These are phyloP conservation scores for Kwoniella heveanensis DNA, from an alignment of 768 basidiomycete species.

Conservation along the genomic window DNA sequence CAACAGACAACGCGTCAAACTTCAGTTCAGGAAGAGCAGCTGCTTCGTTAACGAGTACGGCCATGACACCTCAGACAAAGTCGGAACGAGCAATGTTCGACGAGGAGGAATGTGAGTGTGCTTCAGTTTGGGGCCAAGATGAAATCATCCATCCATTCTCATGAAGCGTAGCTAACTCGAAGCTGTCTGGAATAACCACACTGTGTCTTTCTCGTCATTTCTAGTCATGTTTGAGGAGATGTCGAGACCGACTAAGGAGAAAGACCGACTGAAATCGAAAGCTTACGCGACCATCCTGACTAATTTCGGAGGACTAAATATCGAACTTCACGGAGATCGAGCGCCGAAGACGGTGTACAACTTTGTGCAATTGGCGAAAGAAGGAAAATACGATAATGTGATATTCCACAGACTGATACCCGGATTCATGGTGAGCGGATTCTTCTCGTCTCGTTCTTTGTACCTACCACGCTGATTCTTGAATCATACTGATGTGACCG, in stretches of 20 bases:
- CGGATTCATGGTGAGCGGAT: conserved; percentile 85
- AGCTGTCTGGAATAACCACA: not conserved
- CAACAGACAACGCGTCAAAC: conserved; percentile 59
- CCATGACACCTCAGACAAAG: conserved; percentile 72
- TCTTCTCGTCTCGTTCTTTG: too few species aligned
- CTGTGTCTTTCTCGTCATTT: too few species aligned
- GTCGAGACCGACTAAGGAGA: conserved; percentile 79
- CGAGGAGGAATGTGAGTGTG: conserved; percentile 76
- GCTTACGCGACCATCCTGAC: conserved; percentile 97
- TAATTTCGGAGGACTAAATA: conserved; percentile 78
- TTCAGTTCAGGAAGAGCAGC: conserved; percentile 75
- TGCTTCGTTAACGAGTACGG: conserved; percentile 90
- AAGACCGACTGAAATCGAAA: conserved; percentile 83
- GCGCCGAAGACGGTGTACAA: conserved; percentile 99
- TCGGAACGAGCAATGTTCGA: conserved; percentile 89
- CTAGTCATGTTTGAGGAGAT: conserved; percentile 92
- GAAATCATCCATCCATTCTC: too few species aligned
- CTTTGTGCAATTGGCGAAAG: conserved; percentile 87
- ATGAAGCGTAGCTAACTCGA: not conserved
- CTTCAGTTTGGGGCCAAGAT: too few species aligned
- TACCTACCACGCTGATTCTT: not conserved
- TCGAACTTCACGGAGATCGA: conserved; percentile 62
- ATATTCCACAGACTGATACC: conserved; percentile 92
- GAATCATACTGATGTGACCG: conserved; percentile 8
- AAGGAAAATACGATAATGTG: conserved; percentile 85